These are phyloP conservation scores for Helianthus annuus DNA, from an alignment of 129 eudicot species.

Conservation along the genomic window DNA sequence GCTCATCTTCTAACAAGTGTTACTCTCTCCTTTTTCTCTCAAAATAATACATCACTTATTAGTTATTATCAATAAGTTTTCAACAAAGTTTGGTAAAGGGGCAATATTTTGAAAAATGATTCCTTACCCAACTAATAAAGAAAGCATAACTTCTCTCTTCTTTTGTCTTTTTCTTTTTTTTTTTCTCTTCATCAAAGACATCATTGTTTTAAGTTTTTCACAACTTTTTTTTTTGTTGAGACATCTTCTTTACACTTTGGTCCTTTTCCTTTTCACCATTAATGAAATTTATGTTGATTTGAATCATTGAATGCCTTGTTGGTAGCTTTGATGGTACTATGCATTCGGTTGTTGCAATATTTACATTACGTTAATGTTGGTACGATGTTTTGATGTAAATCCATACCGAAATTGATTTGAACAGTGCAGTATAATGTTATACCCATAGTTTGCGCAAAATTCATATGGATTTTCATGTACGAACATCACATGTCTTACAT, in stretches of 20 bases:
- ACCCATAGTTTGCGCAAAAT: neutral
- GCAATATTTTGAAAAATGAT: constrained; percentile 24
- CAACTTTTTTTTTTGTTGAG: constrained; percentile 31
- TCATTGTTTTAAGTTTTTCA: constrained; percentile 25
- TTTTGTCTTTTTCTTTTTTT: constrained; percentile 1
- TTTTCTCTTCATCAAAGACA: constrained; percentile 23
- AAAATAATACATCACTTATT: neutral
- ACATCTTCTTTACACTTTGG: constrained; percentile 30
- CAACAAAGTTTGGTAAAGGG: constrained; percentile 34
- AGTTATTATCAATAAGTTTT: neutral
- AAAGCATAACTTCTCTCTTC: constrained; percentile 31
- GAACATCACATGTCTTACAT: neutral
- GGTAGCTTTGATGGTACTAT: constrained; percentile 11
- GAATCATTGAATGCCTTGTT: neutral
- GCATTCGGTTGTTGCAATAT: constrained; percentile 9
- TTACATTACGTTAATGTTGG: neutral
- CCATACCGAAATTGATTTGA: neutral
- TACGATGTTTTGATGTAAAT: neutral
- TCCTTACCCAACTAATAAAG: constrained; percentile 43
- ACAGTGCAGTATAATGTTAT: neutral
- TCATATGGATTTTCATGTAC: neutral
- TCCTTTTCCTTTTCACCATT: constrained; percentile 31
- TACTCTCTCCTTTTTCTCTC: neutral
- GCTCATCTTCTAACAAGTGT: neutral
- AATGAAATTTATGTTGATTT: constrained; percentile 19